Evolutionary conservation across 2,329 filamentous ascomycete genomes (phyloP).

Genomic region (Celoporthe dispersa): DNA sequence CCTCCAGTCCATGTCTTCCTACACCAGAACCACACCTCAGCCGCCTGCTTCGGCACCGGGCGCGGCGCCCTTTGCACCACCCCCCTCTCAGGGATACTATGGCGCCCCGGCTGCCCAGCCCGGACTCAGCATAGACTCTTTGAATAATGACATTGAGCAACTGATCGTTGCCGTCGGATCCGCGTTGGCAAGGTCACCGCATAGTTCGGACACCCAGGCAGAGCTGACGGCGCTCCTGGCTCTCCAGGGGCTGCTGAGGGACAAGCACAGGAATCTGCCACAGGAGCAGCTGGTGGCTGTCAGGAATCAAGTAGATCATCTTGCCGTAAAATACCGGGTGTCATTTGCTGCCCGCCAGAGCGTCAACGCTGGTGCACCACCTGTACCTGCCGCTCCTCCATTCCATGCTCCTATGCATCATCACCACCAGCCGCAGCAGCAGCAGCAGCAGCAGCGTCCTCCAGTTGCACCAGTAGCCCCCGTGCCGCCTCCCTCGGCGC

Average conservation of each 20-base stretch:
- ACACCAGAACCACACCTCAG: constrained; percentile 38
- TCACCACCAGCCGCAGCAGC: constrained; percentile 31
- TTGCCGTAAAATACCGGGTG: constrained; percentile 67
- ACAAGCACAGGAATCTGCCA: constrained; percentile 67
- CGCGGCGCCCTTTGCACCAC: constrained; percentile 46
- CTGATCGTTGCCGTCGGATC: constrained; percentile 74
- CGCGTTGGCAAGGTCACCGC: constrained; percentile 75
- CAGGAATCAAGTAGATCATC: constrained; percentile 80
- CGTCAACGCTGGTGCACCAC: constrained; percentile 37
- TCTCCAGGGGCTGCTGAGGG: constrained; percentile 79
- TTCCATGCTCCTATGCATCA: constrained; percentile 41
- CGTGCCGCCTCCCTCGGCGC: constrained; percentile 40
- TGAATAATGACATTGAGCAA: constrained; percentile 82
- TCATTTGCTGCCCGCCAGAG: constrained; percentile 42
- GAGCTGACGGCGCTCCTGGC: constrained; percentile 85
- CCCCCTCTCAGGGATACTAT: constrained; percentile 42
- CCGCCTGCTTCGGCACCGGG: constrained; percentile 43
- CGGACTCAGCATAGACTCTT: constrained; percentile 69
- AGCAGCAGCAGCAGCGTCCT: constrained; percentile 36
- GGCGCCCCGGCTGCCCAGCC: constrained; percentile 42
- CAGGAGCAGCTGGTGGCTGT: constrained; percentile 83
- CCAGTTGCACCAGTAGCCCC: constrained; percentile 40
- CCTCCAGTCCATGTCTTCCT: constrained; percentile 34
- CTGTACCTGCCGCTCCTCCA: constrained; percentile 38
- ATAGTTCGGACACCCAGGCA: constrained; percentile 75